These are phyloP conservation scores for Diplodia scrobiculata DNA, from an alignment of 2,329 filamentous ascomycete genomes.

Conservation along the genomic window DNA sequence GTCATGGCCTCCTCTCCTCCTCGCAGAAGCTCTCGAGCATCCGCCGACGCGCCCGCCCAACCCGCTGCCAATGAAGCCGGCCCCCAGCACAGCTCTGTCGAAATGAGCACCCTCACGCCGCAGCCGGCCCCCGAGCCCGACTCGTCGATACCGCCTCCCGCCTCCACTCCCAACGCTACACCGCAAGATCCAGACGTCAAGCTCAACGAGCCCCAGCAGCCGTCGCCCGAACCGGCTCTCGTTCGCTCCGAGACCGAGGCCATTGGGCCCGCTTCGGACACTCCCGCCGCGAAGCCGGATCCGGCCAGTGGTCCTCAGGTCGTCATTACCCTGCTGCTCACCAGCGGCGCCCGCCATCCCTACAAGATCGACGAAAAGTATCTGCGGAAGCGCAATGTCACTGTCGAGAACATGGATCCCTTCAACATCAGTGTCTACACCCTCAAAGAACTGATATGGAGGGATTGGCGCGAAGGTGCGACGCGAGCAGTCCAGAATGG, in stretches of 20 bases:
- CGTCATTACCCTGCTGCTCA: conserved; percentile 80
- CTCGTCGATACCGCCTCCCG: conserved; percentile 28
- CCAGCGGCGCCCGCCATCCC: conserved; percentile 79
- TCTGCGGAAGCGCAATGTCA: conserved; percentile 75
- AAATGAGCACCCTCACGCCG: conserved; percentile 27
- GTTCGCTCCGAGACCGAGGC: conserved; percentile 49
- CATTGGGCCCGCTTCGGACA: conserved; percentile 53
- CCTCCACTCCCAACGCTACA: conserved; percentile 9
- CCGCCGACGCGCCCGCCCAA: conserved; percentile 25
- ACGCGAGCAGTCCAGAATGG: neutral
- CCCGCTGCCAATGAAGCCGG: conserved; percentile 26
- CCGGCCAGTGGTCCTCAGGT: conserved; percentile 52
- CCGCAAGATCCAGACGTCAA: conserved; percentile 1
- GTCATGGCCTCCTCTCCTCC: conserved; percentile 29
- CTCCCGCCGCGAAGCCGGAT: conserved; percentile 45
- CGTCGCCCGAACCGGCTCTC: conserved; percentile 35
- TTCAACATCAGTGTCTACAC: conserved; percentile 92
- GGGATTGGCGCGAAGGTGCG: conserved; percentile 80
- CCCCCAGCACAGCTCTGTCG: conserved; percentile 17
- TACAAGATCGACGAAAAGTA: conserved; percentile 90
- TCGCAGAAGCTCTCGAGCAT: conserved; percentile 27
- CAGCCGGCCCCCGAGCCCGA: conserved; percentile 23
- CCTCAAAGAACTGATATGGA: conserved; percentile 87
- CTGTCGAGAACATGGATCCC: conserved; percentile 74
- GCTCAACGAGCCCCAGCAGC: conserved; percentile 6